These are phyloP conservation scores for Mortierella claussenii DNA, from an alignment of 192 early-diverging fungal species.

Conservation along the genomic window DNA sequence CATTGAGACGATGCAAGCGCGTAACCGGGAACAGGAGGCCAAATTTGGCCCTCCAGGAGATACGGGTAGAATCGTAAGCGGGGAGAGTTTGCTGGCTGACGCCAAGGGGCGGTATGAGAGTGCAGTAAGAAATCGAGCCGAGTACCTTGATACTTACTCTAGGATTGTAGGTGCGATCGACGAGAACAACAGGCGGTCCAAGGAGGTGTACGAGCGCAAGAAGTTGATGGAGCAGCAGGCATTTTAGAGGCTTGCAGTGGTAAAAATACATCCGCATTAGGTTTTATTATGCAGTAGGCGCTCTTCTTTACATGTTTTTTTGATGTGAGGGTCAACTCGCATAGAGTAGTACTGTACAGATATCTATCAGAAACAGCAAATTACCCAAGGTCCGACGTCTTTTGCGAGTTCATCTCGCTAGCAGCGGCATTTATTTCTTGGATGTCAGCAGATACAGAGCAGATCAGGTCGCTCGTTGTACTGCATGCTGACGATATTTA, in stretches of 20 bases:
- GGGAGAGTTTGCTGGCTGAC: slow-evolving; percentile 15
- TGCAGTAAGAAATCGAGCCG: slow-evolving; percentile 6
- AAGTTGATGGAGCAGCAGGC: slow-evolving; percentile 10
- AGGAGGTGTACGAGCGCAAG: slow-evolving; percentile 20
- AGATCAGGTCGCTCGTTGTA: too few species aligned
- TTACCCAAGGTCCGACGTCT: too few species aligned
- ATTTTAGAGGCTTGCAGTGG: too few species aligned
- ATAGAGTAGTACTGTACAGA: too few species aligned
- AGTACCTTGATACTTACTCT: slow-evolving; percentile 18
- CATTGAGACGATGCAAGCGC: slow-evolving; percentile 17
- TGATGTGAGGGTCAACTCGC: too few species aligned
- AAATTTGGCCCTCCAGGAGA: slow-evolving; percentile 9
- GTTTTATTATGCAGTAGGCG: too few species aligned
- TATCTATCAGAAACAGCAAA: too few species aligned
- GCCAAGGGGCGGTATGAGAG: slow-evolving; percentile 11
- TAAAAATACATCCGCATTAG: neutral
- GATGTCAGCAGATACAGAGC: too few species aligned
- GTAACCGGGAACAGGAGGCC: slow-evolving; percentile 18
- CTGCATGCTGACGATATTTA: too few species aligned
- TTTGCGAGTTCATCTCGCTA: too few species aligned
- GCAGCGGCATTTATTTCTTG: too few species aligned
- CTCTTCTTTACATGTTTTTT: too few species aligned
- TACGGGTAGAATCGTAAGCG: slow-evolving; percentile 3
- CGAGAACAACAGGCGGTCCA: slow-evolving; percentile 27
- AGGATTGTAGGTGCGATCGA: slow-evolving; percentile 24